These are phyloP conservation scores for Phytophthora sansomeana DNA, from an alignment of 352 stramenopile species.

Conservation along the genomic window DNA sequence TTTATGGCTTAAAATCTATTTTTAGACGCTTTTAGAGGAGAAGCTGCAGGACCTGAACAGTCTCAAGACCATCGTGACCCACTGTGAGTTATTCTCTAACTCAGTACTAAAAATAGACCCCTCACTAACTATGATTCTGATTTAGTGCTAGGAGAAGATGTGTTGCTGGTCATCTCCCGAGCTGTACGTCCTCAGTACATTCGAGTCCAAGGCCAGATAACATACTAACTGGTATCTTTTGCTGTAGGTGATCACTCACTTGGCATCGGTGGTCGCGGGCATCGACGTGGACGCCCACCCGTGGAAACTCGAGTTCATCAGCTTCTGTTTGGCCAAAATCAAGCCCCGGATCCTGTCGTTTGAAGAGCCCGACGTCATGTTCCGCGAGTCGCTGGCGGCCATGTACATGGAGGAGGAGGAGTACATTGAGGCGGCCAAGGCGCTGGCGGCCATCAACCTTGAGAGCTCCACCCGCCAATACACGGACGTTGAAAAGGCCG, in stretches of 20 bases:
- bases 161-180: slow-evolving; percentile 79
- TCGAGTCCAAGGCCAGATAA: background rate
- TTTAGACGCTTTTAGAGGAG: slow-evolving; percentile 61
- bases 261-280: slow-evolving; percentile 58
- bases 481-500: slow-evolving; percentile 88
- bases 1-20: background rate
- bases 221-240: background rate
- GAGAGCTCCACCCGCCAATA: slow-evolving; percentile 89
- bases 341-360: slow-evolving; percentile 88
- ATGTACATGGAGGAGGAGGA: slow-evolving; percentile 91
- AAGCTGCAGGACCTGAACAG: slow-evolving; percentile 48
- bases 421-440: slow-evolving; percentile 90
- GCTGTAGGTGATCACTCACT: slow-evolving; percentile 70
- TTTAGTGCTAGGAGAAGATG: slow-evolving; percentile 80
- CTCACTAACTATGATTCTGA: background rate
- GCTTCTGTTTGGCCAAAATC: slow-evolving; percentile 75
- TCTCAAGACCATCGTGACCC: slow-evolving; percentile 71
- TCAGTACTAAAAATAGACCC: slow-evolving; percentile 9
- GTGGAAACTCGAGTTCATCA: slow-evolving; percentile 86
- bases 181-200: slow-evolving; percentile 41
- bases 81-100: slow-evolving; percentile 46
- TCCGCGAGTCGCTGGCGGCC: slow-evolving; percentile 80
- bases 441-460: slow-evolving; percentile 90
- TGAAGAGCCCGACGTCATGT: slow-evolving; percentile 85
- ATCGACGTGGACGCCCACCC: slow-evolving; percentile 70